phyloP scores from a whole-genome alignment of 2,329 filamentous ascomycete species.

The Colletotrichum theobromicola region DNA sequence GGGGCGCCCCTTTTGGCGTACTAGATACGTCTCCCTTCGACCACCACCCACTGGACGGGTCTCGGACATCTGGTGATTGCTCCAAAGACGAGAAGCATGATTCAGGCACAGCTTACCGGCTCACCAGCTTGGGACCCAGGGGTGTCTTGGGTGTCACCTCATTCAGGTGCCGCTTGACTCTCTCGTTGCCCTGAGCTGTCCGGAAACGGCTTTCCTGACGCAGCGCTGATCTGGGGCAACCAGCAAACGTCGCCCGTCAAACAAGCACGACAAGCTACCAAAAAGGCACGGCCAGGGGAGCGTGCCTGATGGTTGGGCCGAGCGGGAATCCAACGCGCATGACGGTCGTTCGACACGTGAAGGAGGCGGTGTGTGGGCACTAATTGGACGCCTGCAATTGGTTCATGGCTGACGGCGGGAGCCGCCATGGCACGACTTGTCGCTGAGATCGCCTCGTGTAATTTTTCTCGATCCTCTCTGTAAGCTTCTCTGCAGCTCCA shows the following conservation, averaged over 20 bases:
- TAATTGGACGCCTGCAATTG: constrained; percentile 5
- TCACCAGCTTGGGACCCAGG: background rate
- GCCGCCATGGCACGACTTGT: constrained; percentile 20
- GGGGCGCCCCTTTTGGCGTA: background rate
- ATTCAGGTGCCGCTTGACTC: background rate
- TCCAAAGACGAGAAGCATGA: background rate
- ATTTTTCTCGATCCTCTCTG: constrained; percentile 13
- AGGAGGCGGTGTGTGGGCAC: constrained; percentile 20
- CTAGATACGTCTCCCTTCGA: background rate
- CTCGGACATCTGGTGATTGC: background rate
- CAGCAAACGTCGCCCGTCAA: background rate
- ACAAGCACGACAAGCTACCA: background rate
- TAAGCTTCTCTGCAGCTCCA: background rate
- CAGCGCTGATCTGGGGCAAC: background rate
- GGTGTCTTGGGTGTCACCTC: constrained; percentile 2
- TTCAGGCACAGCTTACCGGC: background rate
- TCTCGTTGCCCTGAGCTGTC: background rate
- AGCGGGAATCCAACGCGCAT: constrained; percentile 13
- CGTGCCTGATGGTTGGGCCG: background rate
- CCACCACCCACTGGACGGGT: background rate
- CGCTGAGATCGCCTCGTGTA: constrained; percentile 20
- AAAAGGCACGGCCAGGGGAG: background rate
- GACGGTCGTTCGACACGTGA: constrained; percentile 22
- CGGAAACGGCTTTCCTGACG: background rate
- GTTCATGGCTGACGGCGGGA: constrained; percentile 2